Percentiles rank a stretch among this genome's conserved stretches.
Conservation (phyloP, 495 filamentous ascomycete genomes). For the Pyrenula massariospora region DNA sequence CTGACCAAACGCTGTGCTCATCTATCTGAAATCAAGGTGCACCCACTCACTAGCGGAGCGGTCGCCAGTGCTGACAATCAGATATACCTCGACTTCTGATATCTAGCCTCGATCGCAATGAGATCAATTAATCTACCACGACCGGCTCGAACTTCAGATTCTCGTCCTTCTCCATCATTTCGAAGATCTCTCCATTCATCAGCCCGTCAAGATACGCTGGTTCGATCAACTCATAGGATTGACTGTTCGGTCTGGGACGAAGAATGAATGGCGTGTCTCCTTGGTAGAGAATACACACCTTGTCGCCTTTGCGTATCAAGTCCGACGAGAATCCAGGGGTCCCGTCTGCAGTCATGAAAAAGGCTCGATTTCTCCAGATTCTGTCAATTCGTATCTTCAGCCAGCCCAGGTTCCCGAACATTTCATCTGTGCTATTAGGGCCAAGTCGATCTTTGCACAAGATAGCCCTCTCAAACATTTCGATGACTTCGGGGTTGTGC, state of each 20-base stretch:
- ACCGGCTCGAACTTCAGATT: neutral
- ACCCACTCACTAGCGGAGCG: too few species aligned
- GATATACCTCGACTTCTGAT: neutral
- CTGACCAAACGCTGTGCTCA: too few species aligned
- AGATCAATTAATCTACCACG: neutral
- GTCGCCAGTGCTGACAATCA: too few species aligned
- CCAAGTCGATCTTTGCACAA: too few species aligned
- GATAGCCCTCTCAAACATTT: neutral
- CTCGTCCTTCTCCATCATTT: neutral
- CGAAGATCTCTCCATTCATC: conserved; percentile 5
- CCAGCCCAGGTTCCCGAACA: too few species aligned
- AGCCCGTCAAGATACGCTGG: conserved; percentile 6
- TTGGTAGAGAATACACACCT: conserved; percentile 5
- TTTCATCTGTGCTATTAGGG: too few species aligned
- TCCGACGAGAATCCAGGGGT: neutral
- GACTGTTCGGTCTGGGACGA: conserved; percentile 3
- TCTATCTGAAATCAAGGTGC: too few species aligned
- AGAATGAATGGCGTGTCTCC: conserved; percentile 7
- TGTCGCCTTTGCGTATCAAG: neutral
- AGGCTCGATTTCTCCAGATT: neutral
- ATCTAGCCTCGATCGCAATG: too few species aligned
- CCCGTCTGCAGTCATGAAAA: neutral
- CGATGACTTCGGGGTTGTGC: neutral
- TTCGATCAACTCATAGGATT: conserved; percentile 2
- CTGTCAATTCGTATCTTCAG: too few species aligned